Conservation (phyloP, 495 filamentous ascomycete species). For the Hypoxylon rickii region DNA sequence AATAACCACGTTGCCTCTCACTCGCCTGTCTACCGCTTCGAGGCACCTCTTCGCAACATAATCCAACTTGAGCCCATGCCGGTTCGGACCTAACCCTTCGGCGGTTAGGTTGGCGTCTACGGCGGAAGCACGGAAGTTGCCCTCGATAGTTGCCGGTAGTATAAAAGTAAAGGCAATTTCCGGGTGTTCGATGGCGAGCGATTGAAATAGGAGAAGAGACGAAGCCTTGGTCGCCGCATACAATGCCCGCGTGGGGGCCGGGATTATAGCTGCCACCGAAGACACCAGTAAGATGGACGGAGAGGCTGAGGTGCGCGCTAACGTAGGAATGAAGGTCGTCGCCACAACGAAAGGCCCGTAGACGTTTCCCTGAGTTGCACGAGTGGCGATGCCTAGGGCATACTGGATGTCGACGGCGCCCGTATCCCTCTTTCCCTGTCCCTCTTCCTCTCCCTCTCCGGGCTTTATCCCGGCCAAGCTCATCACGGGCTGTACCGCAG, state of each 20-base stretch:
- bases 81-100: constrained; percentile 18
- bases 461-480: constrained; percentile 23
- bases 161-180: constrained; percentile 34
- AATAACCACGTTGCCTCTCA: constrained; percentile 33
- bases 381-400: constrained; percentile 17
- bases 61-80: constrained; percentile 32
- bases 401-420: constrained; percentile 22
- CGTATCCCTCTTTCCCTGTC: too few relatives aligned
- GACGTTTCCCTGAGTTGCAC: constrained; percentile 35
- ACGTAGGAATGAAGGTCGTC: constrained; percentile 34
- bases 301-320: constrained; percentile 34
- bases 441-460: constrained; percentile 16
- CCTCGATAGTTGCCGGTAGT: constrained; percentile 38
- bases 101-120: constrained; percentile 29
- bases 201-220: constrained; percentile 37
- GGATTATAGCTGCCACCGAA: constrained; percentile 38
- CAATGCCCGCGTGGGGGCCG: constrained; percentile 39
- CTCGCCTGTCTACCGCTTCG: constrained; percentile 28
- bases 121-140: constrained; percentile 38
- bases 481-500: constrained; percentile 41
- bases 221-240: constrained; percentile 41
- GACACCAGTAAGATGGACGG: constrained; percentile 36
- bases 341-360: constrained; percentile 34
- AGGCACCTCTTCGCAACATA: constrained; percentile 35
- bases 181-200: constrained; percentile 40